Base-by-base conservation (phyloP, 2,329 filamentous ascomycete species). In the Claviceps humidiphila region DNA sequence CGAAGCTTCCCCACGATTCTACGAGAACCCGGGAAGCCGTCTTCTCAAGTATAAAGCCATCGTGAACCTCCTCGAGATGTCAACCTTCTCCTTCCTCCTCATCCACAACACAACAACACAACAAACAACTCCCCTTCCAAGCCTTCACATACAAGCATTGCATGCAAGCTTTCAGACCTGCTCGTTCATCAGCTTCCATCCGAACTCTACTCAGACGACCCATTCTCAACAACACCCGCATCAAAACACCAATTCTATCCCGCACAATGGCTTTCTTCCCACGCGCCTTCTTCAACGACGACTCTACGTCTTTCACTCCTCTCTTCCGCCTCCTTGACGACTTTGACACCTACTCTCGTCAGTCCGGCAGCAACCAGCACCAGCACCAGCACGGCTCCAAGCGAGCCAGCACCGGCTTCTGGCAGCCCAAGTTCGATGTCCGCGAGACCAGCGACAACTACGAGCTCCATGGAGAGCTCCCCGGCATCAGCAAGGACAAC, bases 381-480 rank as follows among this genome's bases (percentile, higher is more conserved):
- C 26, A 30, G 26, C 30, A 34, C 9, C 30, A 34, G 30, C 9
- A 34, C 9, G 56, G 54, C 20, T 47, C 52, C 24, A 38, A 22
- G 20, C 54, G 55, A 50, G 14, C 51, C 1, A 51, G 51, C 56
- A 56, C 73, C 51, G 68, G 69, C 42, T 48, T 51, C 61, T 88
- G 87, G 75, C 75, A 76, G 47, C 85, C 85, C 48, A 82, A 80
- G 65, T 89, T 89, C 63, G 85, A 89, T 58, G 74, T 88, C 55
- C 80, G 77, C 64, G 85, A 89, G 70, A 74, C 75, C 3, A 74
- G 77, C 53, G 68, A 77, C 11, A 65, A 71, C 53, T 89, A 87
- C 64, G 80, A 89, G 67, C 78, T 89, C 13, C 80, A 89, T 60
- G 86, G 85, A 59, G 85, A 89, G 66, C 78, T 89, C 1, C 82